These are phyloP conservation scores for Neonectria coccinea DNA, from an alignment of 2,329 filamentous ascomycete species.

Conservation along the genomic window DNA sequence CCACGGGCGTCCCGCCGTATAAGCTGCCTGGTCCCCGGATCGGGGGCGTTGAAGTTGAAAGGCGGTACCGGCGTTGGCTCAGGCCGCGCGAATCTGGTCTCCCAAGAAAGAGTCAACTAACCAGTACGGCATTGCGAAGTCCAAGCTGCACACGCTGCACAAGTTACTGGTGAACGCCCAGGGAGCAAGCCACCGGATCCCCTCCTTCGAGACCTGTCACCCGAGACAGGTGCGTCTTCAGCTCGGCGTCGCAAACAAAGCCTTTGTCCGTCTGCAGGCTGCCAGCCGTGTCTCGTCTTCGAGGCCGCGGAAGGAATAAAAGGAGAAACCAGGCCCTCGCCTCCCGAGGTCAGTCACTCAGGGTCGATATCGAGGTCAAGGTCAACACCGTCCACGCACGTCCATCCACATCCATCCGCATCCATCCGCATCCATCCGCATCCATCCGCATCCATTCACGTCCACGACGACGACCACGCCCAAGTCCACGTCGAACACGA, in stretches of 20 bases:
- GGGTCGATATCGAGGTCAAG: not conserved
- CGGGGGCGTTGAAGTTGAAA: conserved; percentile 34
- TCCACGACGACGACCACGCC: not conserved
- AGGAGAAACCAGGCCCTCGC: conserved; percentile 20
- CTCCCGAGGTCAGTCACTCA: conserved; percentile 1
- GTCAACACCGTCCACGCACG: conserved; percentile 13
- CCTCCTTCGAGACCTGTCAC: conserved; percentile 13
- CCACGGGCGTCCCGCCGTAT: conserved; percentile 39
- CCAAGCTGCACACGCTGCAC: not conserved
- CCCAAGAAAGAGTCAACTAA: conserved; percentile 33
- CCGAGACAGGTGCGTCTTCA: conserved; percentile 5
- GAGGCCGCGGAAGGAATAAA: conserved; percentile 10
- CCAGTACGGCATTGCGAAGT: conserved; percentile 1
- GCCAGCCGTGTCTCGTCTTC: conserved; percentile 17
- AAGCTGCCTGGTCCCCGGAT: conserved; percentile 40
- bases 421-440: not conserved
- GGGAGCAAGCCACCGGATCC: conserved; percentile 18
- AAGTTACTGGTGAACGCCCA: not conserved
- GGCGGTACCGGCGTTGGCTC: conserved; percentile 39
- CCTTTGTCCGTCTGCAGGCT: conserved; percentile 13
- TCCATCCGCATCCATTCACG: not conserved
- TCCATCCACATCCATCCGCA: not conserved
- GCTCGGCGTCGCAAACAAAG: conserved; percentile 14
- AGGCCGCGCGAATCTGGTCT: conserved; percentile 32
- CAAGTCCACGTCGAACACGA: not conserved